Percentiles rank a stretch among this genome's conserved stretches.
Evolutionary conservation across 345 rosid genomes (phyloP).

Genomic region (Melaleuca quinquenervia): DNA sequence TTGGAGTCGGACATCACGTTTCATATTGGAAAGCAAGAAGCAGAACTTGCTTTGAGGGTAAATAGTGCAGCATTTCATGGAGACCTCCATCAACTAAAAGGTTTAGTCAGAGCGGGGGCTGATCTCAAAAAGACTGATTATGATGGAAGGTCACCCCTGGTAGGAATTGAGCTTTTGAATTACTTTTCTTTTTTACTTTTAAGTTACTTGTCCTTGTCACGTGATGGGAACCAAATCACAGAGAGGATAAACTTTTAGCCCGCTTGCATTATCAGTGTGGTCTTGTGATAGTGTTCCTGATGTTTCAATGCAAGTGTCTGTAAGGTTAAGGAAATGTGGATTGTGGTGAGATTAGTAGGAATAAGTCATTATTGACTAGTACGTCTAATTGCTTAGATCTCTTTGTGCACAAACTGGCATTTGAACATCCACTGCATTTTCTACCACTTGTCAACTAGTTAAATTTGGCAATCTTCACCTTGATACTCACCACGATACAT

Average conservation of each 20-base stretch:
- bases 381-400: background rate
- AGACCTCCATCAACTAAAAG: slow-evolving; percentile 64
- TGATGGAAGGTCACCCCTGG: slow-evolving; percentile 92
- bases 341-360: background rate
- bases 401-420: background rate
- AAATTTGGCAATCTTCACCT: background rate
- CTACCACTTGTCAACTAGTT: background rate
- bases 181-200: background rate
- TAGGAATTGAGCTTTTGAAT: slow-evolving; percentile 11
- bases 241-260: background rate
- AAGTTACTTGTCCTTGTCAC: background rate
- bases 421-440: background rate
- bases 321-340: background rate
- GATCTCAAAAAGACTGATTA: slow-evolving; percentile 90
- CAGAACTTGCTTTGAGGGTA: slow-evolving; percentile 84
- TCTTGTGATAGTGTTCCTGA: background rate
- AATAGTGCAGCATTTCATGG: slow-evolving; percentile 84
- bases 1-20: slow-evolving; percentile 71
- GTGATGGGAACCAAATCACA: background rate
- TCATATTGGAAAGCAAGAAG: slow-evolving; percentile 93
- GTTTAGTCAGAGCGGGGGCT: slow-evolving; percentile 75
- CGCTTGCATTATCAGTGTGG: background rate
- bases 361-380: background rate
- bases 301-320: background rate
- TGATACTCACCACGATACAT: background rate